Conservation (phyloP, 192 early-diverging fungal species). For the Linderina pennispora region DNA sequence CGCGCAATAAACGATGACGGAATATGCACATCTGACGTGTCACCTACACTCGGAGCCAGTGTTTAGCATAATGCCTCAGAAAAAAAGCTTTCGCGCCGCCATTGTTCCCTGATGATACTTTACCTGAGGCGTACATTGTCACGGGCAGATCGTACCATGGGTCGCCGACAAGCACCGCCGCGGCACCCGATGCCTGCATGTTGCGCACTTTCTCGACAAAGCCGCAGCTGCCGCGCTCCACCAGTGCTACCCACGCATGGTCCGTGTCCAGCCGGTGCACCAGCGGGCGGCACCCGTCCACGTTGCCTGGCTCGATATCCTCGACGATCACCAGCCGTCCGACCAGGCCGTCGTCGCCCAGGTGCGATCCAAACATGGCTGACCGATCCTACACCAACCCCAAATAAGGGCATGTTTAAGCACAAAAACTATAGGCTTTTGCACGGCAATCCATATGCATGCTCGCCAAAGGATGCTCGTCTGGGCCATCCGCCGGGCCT, state of each 20-base stretch:
- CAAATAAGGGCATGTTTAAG: background rate
- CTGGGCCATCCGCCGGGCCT: background rate
- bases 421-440: constrained; percentile 1
- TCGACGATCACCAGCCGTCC: constrained; percentile 59
- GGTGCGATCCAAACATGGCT: constrained; percentile 83
- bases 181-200: constrained; percentile 82
- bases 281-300: constrained; percentile 54
- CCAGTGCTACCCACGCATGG: constrained; percentile 73
- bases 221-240: constrained; percentile 81
- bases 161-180: constrained; percentile 86
- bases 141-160: constrained; percentile 63
- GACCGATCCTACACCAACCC: constrained; percentile 51
- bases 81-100: background rate
- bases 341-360: constrained; percentile 63
- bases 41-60: no score
- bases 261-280: constrained; percentile 31
- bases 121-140: constrained; percentile 74
- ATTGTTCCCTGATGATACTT: constrained; percentile 46
- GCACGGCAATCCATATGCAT: no score
- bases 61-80: constrained; percentile 7
- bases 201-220: constrained; percentile 88
- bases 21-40: constrained; percentile 79
- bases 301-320: constrained; percentile 48
- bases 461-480: no score
- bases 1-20: constrained; percentile 84